A percentile compares a stretch with the other conserved stretches of the same genome.
Evolutionary conservation across 2,329 filamentous ascomycete species (phyloP).

Genomic region (Ceratocystis huliohia): DNA sequence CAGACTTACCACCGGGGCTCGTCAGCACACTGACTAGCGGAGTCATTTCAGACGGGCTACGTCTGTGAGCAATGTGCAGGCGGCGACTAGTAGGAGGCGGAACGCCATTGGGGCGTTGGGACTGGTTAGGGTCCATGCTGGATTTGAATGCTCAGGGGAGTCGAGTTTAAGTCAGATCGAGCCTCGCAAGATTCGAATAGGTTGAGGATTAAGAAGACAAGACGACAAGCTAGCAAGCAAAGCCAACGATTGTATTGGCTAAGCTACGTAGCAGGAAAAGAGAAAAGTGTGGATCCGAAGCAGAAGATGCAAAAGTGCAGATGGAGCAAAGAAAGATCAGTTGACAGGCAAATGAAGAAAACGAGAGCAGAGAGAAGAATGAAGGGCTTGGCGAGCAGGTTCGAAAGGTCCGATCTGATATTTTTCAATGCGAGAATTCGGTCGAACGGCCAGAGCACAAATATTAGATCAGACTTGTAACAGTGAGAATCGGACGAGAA

Average conservation of each 20-base stretch:
- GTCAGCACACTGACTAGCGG: slow-evolving; percentile 89
- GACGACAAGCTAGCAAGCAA: slow-evolving; percentile 10
- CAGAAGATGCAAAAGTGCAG: background rate
- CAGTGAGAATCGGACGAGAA: slow-evolving; percentile 10
- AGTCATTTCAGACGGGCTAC: slow-evolving; percentile 93
- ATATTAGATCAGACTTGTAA: slow-evolving; percentile 4
- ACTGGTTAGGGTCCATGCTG: slow-evolving; percentile 44
- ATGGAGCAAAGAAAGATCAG: slow-evolving; percentile 8
- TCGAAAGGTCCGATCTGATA: slow-evolving; percentile 18
- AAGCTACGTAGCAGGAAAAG: background rate
- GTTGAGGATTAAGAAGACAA: slow-evolving; percentile 3
- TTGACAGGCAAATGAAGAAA: slow-evolving; percentile 10
- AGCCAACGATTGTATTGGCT: slow-evolving; percentile 12
- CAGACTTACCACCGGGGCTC: slow-evolving; percentile 49
- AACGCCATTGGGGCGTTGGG: slow-evolving; percentile 39
- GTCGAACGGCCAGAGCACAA: slow-evolving; percentile 13
- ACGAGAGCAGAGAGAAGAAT: background rate
- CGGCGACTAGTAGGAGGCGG: slow-evolving; percentile 72
- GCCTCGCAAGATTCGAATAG: slow-evolving; percentile 25
- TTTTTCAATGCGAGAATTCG: slow-evolving; percentile 21
- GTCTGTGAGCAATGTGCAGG: slow-evolving; percentile 91
- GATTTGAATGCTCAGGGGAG: slow-evolving; percentile 24
- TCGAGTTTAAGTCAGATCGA: slow-evolving; percentile 24
- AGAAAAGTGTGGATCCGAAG: slow-evolving; percentile 1
- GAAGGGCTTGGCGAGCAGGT: slow-evolving; percentile 8